Conservation (phyloP, 129 eudicot genomes). For the Helianthus tuberosus region DNA sequence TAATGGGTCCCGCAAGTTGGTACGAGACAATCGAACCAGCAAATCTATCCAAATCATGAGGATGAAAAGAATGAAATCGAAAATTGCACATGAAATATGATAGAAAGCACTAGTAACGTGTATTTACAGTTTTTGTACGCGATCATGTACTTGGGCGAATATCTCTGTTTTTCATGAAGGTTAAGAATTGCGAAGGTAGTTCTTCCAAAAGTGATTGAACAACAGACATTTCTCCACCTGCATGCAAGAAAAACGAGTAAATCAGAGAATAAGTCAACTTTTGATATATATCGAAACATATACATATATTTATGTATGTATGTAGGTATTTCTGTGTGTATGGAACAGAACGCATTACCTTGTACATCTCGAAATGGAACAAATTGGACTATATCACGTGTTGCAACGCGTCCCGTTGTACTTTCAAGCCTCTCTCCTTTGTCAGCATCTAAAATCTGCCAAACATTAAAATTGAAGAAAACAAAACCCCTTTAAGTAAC, state of each 20-base stretch:
- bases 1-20: background rate
- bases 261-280: background rate
- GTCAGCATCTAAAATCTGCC: conserved; percentile 87
- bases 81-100: conserved; percentile 30
- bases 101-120: conserved; percentile 9
- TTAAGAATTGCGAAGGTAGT: conserved; percentile 84
- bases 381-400: conserved; percentile 97
- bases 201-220: conserved; percentile 92
- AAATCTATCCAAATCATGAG: conserved; percentile 24
- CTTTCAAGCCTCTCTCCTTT: conserved; percentile 94
- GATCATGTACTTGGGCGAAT: conserved; percentile 55
- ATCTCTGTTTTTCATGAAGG: conserved; percentile 72
- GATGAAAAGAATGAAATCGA: background rate
- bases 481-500: conserved; percentile 6
- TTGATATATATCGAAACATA: background rate
- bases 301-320: background rate
- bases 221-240: conserved; percentile 88
- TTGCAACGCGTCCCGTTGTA: conserved; percentile 87
- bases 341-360: conserved; percentile 39
- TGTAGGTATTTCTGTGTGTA: background rate
- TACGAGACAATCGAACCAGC: background rate
- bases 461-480: conserved; percentile 1
- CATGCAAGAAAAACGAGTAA: conserved; percentile 14
- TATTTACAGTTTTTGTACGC: conserved; percentile 52
- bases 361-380: conserved; percentile 95